A percentile compares a stretch with the other conserved stretches of the same genome.
Conservation (phyloP, 2,329 filamentous ascomycete species). For the Penicillium verrucosum region DNA sequence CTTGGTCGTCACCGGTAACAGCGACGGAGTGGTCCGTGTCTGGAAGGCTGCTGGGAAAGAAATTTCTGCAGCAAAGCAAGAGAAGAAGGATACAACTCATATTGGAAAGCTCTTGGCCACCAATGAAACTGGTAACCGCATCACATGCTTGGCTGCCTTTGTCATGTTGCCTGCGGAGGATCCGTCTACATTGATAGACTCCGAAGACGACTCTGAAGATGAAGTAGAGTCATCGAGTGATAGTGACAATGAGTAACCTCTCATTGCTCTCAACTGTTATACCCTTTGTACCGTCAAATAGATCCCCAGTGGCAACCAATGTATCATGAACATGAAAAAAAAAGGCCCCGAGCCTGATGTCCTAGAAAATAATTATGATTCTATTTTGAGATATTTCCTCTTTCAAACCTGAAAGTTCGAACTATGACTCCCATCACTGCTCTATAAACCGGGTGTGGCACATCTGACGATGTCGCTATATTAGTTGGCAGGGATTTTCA, state of each 20-base stretch:
- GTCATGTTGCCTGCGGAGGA: conserved; percentile 66
- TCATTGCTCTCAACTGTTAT: conserved; percentile 18
- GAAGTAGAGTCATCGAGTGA: conserved; percentile 31
- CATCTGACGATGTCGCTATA: not conserved
- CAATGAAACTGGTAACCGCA: conserved; percentile 81
- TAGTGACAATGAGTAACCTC: conserved; percentile 28
- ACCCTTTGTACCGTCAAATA: conserved; percentile 24
- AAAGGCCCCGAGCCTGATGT: not conserved
- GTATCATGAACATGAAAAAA: conserved; percentile 13
- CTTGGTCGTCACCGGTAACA: conserved; percentile 71
- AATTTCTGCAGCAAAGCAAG: conserved; percentile 18
- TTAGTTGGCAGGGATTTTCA: not conserved
- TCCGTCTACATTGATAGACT: conserved; percentile 58
- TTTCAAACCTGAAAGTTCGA: not conserved
- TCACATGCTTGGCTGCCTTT: conserved; percentile 85
- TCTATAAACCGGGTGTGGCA: not conserved
- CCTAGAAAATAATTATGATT: not conserved
- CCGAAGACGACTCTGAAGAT: conserved; percentile 49
- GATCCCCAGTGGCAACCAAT: conserved; percentile 9
- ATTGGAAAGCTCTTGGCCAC: conserved; percentile 68
- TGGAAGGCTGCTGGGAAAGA: conserved; percentile 59
- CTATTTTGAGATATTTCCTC: not conserved
- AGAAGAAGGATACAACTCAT: conserved; percentile 34
- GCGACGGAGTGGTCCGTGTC: conserved; percentile 78
- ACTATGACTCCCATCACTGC: not conserved